Conservation (phyloP, 805 yeast genomes). For the Teunomyces barrocoloradensis region DNA sequence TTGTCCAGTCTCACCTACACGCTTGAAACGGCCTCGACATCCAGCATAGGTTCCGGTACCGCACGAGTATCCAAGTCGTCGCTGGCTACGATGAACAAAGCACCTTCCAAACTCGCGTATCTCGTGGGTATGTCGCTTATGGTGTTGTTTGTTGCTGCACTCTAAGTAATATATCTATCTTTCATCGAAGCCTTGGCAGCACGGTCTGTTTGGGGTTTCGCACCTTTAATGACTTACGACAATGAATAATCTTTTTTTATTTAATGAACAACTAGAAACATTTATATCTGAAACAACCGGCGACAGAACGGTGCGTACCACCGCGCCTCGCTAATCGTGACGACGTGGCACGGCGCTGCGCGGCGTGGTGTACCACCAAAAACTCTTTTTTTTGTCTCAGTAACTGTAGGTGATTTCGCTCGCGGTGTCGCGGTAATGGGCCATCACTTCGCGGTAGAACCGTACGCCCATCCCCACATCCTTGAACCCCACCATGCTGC, state of each 20-base stretch:
- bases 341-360: no score
- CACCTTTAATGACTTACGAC: neutral
- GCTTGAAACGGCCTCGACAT: neutral
- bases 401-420: slow-evolving; percentile 5
- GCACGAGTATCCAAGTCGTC: neutral
- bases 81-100: neutral
- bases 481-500: slow-evolving; percentile 37
- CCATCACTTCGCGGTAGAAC: slow-evolving; percentile 30
- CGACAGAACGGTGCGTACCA: neutral
- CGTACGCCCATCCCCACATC: slow-evolving; percentile 39
- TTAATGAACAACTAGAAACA: neutral
- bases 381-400: neutral
- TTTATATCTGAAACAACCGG: neutral
- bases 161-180: neutral
- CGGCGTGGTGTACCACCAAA: no score
- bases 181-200: neutral
- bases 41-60: neutral
- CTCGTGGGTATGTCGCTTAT: neutral
- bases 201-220: neutral
- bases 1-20: neutral
- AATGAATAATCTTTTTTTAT: neutral
- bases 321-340: no score
- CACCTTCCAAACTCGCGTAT: neutral
- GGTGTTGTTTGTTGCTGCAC: neutral
- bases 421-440: slow-evolving; percentile 20